Evolutionary conservation across 176 grass and related monocot species (phyloP).

Genomic region (Oryza glaberrima): DNA sequence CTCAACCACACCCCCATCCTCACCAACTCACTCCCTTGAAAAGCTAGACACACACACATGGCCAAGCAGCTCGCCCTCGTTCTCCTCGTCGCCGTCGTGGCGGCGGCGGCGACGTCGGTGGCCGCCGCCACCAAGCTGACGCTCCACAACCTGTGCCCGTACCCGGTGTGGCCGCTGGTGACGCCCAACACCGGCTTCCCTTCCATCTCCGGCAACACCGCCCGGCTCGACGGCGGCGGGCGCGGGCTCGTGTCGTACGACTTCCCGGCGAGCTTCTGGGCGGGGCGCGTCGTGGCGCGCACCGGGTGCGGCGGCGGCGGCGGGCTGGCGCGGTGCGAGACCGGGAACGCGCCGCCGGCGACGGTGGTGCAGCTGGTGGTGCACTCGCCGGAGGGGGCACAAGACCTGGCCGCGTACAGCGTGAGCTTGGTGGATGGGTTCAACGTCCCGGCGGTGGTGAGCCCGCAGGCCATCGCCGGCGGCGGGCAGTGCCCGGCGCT

Average conservation of each 20-base stretch:
- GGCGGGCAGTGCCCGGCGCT: conserved; percentile 49
- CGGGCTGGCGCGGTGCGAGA: neutral
- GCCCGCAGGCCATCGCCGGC: conserved; percentile 35
- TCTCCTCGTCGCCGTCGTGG: neutral
- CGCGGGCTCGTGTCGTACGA: neutral
- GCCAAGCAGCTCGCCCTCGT: neutral
- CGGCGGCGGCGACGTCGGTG: neutral
- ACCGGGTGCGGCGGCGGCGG: neutral
- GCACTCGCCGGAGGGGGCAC: conserved; percentile 5
- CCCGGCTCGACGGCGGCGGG: neutral
- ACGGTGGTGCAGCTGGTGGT: conserved; percentile 41
- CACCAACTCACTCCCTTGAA: neutral
- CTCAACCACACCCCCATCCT: neutral
- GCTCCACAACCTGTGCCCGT: conserved; percentile 33
- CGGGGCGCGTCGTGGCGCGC: neutral
- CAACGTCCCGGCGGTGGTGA: conserved; percentile 49
- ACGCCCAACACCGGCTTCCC: conserved; percentile 13
- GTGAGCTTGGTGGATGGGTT: conserved; percentile 51
- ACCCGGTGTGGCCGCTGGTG: conserved; percentile 26
- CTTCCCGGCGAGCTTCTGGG: conserved; percentile 17
- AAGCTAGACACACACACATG: neutral
- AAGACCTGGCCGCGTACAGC: conserved; percentile 41
- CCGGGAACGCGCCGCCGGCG: neutral
- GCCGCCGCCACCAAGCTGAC: conserved; percentile 1
- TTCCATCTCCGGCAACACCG: neutral